A percentile compares a stretch with the other conserved stretches of the same genome.
phyloP scores from a whole-genome alignment of 208 protist species.

The Leishmania lainsoni region DNA sequence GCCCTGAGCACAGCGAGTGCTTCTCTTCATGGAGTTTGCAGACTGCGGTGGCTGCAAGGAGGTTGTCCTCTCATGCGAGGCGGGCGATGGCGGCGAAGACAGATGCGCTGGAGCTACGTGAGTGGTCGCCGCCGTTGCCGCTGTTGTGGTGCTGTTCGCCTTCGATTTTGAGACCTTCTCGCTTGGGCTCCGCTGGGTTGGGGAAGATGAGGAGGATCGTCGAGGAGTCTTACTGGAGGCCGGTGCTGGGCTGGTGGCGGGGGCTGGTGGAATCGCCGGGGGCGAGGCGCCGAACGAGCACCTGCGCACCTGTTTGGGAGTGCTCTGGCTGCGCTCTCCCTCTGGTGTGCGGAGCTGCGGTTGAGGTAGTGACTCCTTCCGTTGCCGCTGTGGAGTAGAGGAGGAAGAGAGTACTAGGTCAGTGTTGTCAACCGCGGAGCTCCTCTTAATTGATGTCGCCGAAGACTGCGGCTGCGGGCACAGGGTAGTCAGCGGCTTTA shows the following conservation, averaged over 20 bases:
- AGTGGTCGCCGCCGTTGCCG: background rate
- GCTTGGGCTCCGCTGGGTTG: background rate
- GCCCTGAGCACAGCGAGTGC: background rate
- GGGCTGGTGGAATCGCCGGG: slow-evolving; percentile 9
- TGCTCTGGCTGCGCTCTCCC: background rate
- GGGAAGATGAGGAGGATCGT: slow-evolving; percentile 1
- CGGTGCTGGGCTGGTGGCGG: slow-evolving; percentile 21
- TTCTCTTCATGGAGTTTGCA: background rate
- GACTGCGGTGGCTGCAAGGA: background rate
- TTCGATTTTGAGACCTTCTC: background rate
- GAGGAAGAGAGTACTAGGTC: background rate
- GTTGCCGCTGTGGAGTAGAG: background rate
- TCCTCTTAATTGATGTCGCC: background rate
- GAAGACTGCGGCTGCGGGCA: background rate
- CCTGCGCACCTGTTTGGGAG: background rate
- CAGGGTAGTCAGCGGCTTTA: background rate
- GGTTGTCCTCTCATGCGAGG: background rate
- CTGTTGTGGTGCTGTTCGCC: too few relatives aligned
- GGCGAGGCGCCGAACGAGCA: slow-evolving; percentile 10
- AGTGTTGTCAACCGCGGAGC: background rate
- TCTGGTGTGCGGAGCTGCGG: background rate
- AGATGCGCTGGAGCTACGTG: slow-evolving; percentile 17
- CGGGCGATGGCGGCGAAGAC: slow-evolving; percentile 22
- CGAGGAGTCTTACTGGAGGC: slow-evolving; percentile 4
- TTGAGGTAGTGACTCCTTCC: background rate